phyloP scores from a whole-genome alignment of 2,329 filamentous ascomycete genomes.

The Xylaria sp. region DNA sequence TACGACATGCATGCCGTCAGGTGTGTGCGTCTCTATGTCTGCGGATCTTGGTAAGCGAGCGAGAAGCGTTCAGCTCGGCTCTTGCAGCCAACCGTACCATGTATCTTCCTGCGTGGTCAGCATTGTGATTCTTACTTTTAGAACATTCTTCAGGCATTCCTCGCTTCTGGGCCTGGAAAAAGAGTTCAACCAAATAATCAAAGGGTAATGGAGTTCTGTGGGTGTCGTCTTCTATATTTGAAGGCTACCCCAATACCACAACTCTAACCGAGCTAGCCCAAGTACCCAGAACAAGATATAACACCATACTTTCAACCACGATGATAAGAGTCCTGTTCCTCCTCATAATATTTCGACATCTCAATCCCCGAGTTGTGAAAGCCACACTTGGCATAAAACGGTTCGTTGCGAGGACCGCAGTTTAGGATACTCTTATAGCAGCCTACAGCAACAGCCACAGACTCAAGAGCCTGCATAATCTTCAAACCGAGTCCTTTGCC shows the following conservation, averaged over 20 bases:
- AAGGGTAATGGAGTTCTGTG: not conserved
- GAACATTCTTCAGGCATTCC: too few relatives aligned
- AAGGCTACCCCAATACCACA: too few relatives aligned
- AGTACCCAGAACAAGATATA: not conserved
- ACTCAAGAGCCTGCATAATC: slow-evolving; percentile 81
- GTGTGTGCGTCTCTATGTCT: not conserved
- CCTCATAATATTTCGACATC: slow-evolving; percentile 48
- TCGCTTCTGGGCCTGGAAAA: not conserved
- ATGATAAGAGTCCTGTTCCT: slow-evolving; percentile 42
- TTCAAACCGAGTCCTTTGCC: slow-evolving; percentile 81
- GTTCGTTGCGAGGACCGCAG: slow-evolving; percentile 80
- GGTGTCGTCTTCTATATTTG: too few relatives aligned
- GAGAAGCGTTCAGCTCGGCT: not conserved
- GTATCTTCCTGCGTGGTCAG: not conserved
- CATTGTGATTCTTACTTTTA: not conserved
- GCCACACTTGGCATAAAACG: slow-evolving; percentile 70
- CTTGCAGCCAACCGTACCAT: not conserved
- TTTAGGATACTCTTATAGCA: slow-evolving; percentile 87
- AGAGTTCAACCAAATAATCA: not conserved
- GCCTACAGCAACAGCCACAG: slow-evolving; percentile 75
- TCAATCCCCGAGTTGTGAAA: slow-evolving; percentile 47
- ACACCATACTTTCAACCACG: slow-evolving; percentile 32
- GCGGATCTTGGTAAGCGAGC: slow-evolving; percentile 4
- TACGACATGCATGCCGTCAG: slow-evolving; percentile 3
- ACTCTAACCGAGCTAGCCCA: not conserved